These are phyloP conservation scores for Balakata baccata DNA, from an alignment of 345 rosid species.

Conservation along the genomic window DNA sequence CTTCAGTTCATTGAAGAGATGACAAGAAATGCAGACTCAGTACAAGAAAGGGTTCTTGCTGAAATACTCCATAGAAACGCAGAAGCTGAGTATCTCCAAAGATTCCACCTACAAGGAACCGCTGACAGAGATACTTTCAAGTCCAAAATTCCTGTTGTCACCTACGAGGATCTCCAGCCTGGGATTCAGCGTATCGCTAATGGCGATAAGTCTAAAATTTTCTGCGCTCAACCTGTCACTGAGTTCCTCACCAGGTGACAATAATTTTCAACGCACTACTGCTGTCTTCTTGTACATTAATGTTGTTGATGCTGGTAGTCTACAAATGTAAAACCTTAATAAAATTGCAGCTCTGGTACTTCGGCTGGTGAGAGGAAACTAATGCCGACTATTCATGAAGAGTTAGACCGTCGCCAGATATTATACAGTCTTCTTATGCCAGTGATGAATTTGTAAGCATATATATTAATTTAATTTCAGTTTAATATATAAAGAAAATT, in stretches of 20 bases:
- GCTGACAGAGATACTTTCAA: conserved; percentile 67
- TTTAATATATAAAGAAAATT: too few species aligned
- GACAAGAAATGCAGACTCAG: conserved; percentile 60
- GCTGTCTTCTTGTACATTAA: neutral
- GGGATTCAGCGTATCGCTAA: conserved; percentile 92
- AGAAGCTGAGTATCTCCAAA: conserved; percentile 63
- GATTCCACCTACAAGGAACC: conserved; percentile 54
- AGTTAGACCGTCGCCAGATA: conserved; percentile 81
- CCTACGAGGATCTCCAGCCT: conserved; percentile 80
- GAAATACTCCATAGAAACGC: conserved; percentile 69
- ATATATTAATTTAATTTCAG: too few species aligned
- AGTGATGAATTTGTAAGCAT: conserved; percentile 90
- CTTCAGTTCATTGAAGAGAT: conserved; percentile 72
- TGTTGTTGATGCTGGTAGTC: neutral
- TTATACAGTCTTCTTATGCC: conserved; percentile 95
- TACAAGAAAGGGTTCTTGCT: conserved; percentile 54
- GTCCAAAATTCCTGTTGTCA: conserved; percentile 64
- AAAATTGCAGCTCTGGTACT: conserved; percentile 73
- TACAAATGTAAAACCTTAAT: too few species aligned
- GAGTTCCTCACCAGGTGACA: conserved; percentile 99
- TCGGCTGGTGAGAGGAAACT: conserved; percentile 97
- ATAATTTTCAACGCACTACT: conserved; percentile 1
- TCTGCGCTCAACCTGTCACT: conserved; percentile 81
- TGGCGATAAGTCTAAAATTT: conserved; percentile 80
- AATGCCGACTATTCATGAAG: conserved; percentile 92